A percentile compares a stretch with the other conserved stretches of the same genome.
phyloP scores from a whole-genome alignment of 2,329 filamentous ascomycete genomes.

The Colletotrichum gloeosporioides region DNA sequence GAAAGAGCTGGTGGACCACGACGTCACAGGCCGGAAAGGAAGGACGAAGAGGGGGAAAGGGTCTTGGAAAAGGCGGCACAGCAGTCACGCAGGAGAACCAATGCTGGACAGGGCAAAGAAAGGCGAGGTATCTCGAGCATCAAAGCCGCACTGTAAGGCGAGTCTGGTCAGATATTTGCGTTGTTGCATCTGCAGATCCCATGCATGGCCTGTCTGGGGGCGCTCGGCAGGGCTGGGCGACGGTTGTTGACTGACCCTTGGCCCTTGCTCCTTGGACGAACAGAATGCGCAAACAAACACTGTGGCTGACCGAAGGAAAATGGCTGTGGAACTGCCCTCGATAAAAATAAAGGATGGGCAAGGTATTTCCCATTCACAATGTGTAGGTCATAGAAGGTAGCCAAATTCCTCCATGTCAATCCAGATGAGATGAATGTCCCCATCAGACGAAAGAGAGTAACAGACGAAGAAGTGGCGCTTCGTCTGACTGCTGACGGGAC shows the following conservation, averaged over 20 bases:
- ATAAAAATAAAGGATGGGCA: background rate
- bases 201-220: background rate
- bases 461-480: background rate
- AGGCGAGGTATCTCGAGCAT: background rate
- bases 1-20: background rate
- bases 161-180: background rate
- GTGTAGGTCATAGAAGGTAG: background rate
- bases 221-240: background rate
- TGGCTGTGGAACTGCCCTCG: background rate
- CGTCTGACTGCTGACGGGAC: background rate
- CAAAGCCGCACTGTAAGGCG: background rate
- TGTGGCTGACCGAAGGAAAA: background rate
- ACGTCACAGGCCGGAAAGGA: background rate
- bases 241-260: background rate
- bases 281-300: background rate
- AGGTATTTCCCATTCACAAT: background rate
- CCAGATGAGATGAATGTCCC: background rate
- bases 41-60: background rate
- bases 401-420: background rate
- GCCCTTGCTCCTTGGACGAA: background rate
- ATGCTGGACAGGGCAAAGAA: background rate
- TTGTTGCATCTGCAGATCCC: background rate
- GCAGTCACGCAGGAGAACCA: background rate
- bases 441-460: background rate
- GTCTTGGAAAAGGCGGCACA: background rate